Percentiles rank a stretch among this genome's conserved stretches.
Conservation (phyloP, 768 basidiomycete genomes). For the Galerina sulciceps region DNA sequence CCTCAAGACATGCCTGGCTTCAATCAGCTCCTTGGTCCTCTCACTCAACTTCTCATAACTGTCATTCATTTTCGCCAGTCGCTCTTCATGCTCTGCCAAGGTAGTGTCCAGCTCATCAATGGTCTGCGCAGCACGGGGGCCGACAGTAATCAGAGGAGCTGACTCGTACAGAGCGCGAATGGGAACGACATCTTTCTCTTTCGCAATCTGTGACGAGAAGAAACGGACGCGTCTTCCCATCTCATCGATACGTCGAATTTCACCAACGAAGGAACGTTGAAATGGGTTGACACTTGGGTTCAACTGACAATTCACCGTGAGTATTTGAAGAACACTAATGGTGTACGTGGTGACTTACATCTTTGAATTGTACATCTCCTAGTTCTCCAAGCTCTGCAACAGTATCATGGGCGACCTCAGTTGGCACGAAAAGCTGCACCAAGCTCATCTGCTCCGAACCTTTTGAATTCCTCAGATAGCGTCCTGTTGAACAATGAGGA, state of each 20-base stretch:
- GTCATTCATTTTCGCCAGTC: constrained; percentile 89
- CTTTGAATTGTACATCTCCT: constrained; percentile 96
- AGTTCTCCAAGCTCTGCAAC: constrained; percentile 95
- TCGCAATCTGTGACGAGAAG: constrained; percentile 83
- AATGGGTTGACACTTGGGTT: constrained; percentile 96
- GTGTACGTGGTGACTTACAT: constrained; percentile 56
- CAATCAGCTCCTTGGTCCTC: constrained; percentile 83
- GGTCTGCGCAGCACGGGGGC: constrained; percentile 90
- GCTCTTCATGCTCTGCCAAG: constrained; percentile 83
- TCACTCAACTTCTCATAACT: constrained; percentile 90
- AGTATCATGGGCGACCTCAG: constrained; percentile 97
- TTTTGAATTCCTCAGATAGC: constrained; percentile 33
- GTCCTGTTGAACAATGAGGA: neutral
- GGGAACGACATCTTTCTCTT: constrained; percentile 81
- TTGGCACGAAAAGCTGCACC: constrained; percentile 95
- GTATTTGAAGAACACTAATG: neutral
- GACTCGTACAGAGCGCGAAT: constrained; percentile 88
- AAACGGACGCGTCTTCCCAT: constrained; percentile 95
- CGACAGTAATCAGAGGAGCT: constrained; percentile 84
- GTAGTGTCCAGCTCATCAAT: constrained; percentile 93
- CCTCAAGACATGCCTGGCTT: constrained; percentile 91
- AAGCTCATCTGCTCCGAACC: constrained; percentile 98
- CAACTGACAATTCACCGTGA: constrained; percentile 55
- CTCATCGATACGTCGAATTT: constrained; percentile 94
- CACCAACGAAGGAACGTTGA: constrained; percentile 96